Evolutionary conservation across 2,329 filamentous ascomycete species (phyloP).

Genomic region (Colletotrichum sp.): DNA sequence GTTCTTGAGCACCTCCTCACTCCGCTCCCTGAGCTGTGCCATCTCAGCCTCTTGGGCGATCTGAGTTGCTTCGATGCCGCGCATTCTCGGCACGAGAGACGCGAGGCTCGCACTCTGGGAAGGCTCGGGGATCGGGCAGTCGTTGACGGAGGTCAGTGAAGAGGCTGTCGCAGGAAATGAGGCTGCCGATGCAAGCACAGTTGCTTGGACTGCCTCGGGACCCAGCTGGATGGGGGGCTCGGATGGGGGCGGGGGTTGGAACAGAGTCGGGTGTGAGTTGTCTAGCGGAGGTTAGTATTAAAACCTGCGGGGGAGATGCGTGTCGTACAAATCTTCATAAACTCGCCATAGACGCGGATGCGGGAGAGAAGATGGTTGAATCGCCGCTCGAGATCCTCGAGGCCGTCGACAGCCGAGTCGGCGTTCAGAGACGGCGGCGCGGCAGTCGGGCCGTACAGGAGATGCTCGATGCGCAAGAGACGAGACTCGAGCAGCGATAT

Average conservation of each 20-base stretch:
- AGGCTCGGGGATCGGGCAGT: constrained; percentile 62
- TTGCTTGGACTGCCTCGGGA: constrained; percentile 55
- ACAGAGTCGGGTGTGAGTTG: constrained; percentile 58
- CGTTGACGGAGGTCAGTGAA: constrained; percentile 59
- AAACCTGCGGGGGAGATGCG: background rate
- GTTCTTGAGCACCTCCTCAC: constrained; percentile 64
- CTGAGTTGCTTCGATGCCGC: constrained; percentile 64
- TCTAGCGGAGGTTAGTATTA: constrained; percentile 40
- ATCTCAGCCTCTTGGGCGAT: constrained; percentile 67
- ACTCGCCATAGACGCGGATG: constrained; percentile 62
- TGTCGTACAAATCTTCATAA: constrained; percentile 63
- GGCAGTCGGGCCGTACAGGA: constrained; percentile 55
- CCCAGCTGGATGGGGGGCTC: constrained; percentile 58
- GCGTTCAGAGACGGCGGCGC: constrained; percentile 37
- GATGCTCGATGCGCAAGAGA: constrained; percentile 63
- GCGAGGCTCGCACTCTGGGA: constrained; percentile 61
- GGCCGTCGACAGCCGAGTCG: constrained; percentile 45
- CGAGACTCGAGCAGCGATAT: constrained; percentile 63
- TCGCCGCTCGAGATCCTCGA: constrained; percentile 59
- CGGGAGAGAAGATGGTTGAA: constrained; percentile 55
- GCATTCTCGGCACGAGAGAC: constrained; percentile 65
- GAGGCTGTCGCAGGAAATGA: constrained; percentile 62
- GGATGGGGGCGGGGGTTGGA: constrained; percentile 50
- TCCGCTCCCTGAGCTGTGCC: constrained; percentile 66
- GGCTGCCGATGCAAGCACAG: constrained; percentile 61